Percentiles rank a stretch among this genome's conserved stretches.
Conservation (phyloP, 2,329 filamentous ascomycete genomes). For the Pyricularia grisea region DNA sequence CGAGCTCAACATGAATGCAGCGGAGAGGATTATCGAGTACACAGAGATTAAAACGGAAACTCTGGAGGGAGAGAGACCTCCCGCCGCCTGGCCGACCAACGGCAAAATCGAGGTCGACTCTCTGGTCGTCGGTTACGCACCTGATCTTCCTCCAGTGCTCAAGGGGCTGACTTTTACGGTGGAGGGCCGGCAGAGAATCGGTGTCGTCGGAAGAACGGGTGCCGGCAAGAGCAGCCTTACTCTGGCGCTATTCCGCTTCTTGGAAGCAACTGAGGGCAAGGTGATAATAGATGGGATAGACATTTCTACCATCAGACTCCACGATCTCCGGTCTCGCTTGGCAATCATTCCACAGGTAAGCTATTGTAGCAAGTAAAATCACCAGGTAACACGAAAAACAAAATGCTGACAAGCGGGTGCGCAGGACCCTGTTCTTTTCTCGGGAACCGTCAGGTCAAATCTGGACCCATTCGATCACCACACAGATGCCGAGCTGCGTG, state of each 20-base stretch:
- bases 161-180: conserved; percentile 60
- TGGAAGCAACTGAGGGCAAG: conserved; percentile 56
- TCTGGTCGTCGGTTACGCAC: conserved; percentile 62
- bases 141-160: conserved; percentile 61
- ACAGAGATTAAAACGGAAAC: conserved; percentile 58
- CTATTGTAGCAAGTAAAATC: not conserved
- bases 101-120: conserved; percentile 66
- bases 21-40: conserved; percentile 70
- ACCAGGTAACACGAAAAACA: not conserved
- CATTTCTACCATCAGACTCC: conserved; percentile 61
- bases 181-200: conserved; percentile 58
- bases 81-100: conserved; percentile 64
- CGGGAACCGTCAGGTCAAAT: conserved; percentile 66
- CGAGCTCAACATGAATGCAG: conserved; percentile 71
- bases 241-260: conserved; percentile 67
- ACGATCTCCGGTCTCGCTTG: conserved; percentile 61
- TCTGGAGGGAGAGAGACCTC: conserved; percentile 49
- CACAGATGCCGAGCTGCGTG: conserved; percentile 57
- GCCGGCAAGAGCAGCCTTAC: conserved; percentile 72
- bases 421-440: conserved; percentile 72
- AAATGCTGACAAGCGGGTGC: not conserved
- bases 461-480: conserved; percentile 69
- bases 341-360: conserved; percentile 64
- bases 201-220: conserved; percentile 70
- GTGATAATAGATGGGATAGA: conserved; percentile 67